Conservation (phyloP, 768 basidiomycete species). For the Tulasnella sp. region DNA sequence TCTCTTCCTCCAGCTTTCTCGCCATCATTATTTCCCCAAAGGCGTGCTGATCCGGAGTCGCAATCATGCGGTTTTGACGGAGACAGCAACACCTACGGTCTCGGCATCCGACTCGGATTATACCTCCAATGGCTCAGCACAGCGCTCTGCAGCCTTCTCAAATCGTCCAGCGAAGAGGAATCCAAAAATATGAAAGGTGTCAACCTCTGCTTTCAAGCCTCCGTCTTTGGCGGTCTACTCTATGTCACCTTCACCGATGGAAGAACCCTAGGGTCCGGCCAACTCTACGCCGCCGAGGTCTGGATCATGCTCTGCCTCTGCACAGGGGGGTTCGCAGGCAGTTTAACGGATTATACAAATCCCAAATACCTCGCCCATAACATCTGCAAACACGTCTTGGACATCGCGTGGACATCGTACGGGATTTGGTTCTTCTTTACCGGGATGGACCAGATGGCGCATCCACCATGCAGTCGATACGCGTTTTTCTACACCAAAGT, state of each 20-base stretch:
- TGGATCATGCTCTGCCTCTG: slow-evolving; percentile 10
- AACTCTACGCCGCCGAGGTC: slow-evolving; percentile 21
- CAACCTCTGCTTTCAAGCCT: slow-evolving; percentile 17
- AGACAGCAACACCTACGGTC: slow-evolving; percentile 8
- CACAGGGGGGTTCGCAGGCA: too few species aligned
- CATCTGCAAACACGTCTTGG: too few species aligned
- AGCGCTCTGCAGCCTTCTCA: neutral
- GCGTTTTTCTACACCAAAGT: slow-evolving; percentile 5
- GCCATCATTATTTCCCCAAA: neutral
- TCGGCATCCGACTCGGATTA: neutral
- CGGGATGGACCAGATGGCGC: neutral
- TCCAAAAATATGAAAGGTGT: neutral
- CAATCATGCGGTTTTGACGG: slow-evolving; percentile 10
- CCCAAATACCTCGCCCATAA: too few species aligned
- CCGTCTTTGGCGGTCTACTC: neutral
- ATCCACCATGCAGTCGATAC: slow-evolving; percentile 1
- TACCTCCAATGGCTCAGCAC: slow-evolving; percentile 12
- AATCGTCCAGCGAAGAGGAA: neutral
- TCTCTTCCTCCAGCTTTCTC: neutral
- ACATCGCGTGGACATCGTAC: neutral
- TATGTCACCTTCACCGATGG: neutral
- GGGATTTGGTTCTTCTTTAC: neutral
- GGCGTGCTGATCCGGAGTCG: neutral
- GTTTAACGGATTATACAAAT: too few species aligned
- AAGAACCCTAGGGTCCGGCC: neutral